Conservation (phyloP, 371 early-diverging fungal genomes). For the Mucor mucedo region DNA sequence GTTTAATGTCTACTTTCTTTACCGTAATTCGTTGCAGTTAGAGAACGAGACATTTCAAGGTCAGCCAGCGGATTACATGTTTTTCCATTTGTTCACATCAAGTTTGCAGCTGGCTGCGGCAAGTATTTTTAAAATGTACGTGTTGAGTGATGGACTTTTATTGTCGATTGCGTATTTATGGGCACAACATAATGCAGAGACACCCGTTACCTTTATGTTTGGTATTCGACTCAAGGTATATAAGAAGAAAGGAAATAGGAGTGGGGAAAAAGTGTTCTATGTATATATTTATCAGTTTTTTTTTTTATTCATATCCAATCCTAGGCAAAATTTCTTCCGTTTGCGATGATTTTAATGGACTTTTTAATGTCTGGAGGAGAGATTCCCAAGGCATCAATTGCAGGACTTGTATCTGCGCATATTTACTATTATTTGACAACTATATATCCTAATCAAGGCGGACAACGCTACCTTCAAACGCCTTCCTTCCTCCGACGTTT, state of each 20-base stretch:
- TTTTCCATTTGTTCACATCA: constrained; percentile 67
- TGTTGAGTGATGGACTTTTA: constrained; percentile 58
- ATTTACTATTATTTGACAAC: constrained; percentile 59
- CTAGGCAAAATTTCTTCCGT: constrained; percentile 69
- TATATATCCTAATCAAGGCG: constrained; percentile 63
- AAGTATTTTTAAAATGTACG: constrained; percentile 25
- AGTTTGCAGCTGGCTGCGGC: constrained; percentile 45
- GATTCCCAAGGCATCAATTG: constrained; percentile 40
- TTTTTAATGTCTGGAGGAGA: constrained; percentile 47
- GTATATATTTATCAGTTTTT: no score
- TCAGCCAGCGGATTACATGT: constrained; percentile 82
- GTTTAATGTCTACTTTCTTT: constrained; percentile 77
- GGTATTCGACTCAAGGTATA: constrained; percentile 73
- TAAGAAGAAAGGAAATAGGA: no score
- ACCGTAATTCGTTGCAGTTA: constrained; percentile 71
- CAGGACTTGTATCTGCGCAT: constrained; percentile 61
- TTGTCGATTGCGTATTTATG: constrained; percentile 78
- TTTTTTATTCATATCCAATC: no score
- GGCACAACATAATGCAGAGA: constrained; percentile 70
- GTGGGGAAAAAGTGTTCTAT: no score
- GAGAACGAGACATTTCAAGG: constrained; percentile 74
- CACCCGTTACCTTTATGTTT: constrained; percentile 79
- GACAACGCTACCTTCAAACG: constrained; percentile 58
- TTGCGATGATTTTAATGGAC: constrained; percentile 66
- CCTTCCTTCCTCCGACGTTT: constrained; percentile 53